Evolutionary conservation across 2,329 filamentous ascomycete genomes (phyloP).

Genomic region (Fusarium redolens): DNA sequence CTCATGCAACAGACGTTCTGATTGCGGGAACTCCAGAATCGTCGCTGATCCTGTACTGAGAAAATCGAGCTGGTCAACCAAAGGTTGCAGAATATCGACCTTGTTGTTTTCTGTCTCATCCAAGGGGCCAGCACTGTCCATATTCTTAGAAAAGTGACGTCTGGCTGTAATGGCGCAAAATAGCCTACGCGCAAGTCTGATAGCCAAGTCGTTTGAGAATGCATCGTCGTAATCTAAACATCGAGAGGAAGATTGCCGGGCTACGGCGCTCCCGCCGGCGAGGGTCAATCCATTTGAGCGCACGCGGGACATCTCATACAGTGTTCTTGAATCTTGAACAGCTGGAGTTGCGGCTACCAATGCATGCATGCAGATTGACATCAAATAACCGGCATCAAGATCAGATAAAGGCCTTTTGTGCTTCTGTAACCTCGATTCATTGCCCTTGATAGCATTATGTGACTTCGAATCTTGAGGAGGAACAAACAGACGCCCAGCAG

Average conservation of each 20-base stretch:
- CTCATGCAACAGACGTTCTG: conserved; percentile 67
- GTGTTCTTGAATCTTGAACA: conserved; percentile 57
- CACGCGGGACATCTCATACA: conserved; percentile 71
- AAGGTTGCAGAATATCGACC: conserved; percentile 58
- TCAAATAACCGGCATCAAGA: conserved; percentile 62
- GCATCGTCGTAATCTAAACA: conserved; percentile 72
- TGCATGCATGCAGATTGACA: conserved; percentile 72
- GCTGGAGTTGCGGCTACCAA: conserved; percentile 68
- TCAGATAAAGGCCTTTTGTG: conserved; percentile 56
- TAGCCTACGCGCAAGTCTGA: conserved; percentile 68
- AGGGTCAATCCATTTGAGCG: conserved; percentile 65
- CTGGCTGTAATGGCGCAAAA: conserved; percentile 67
- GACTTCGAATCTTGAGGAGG: conserved; percentile 60
- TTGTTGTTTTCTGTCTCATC: conserved; percentile 47
- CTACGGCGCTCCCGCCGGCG: conserved; percentile 58
- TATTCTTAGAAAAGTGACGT: conserved; percentile 61
- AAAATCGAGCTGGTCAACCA: conserved; percentile 66
- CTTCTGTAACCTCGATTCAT: conserved; percentile 51
- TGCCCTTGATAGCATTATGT: conserved; percentile 47
- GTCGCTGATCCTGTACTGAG: conserved; percentile 58
- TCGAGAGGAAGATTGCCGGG: conserved; percentile 59
- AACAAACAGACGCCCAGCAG: conserved; percentile 67
- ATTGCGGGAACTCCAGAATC: conserved; percentile 60
- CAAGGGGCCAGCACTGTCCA: conserved; percentile 50
- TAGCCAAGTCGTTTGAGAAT: conserved; percentile 69